phyloP scores from a whole-genome alignment of 257 asterid species.

The Plectranthus barbatus region DNA sequence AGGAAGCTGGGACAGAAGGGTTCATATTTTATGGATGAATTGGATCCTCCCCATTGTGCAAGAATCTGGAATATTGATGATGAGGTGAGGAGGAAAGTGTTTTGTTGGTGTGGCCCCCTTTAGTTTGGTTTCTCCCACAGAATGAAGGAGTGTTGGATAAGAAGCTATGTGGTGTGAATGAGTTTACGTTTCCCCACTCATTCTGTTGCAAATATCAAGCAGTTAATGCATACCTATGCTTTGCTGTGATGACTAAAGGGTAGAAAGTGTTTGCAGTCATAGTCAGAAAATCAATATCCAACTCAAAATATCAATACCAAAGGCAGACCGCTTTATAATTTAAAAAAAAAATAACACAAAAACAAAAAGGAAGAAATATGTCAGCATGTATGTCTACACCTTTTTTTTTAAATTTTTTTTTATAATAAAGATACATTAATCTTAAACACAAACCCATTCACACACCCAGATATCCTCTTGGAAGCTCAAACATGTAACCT shows the following conservation, averaged over 20 bases:
- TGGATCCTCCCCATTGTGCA: slow-evolving; percentile 25
- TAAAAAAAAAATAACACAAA: neutral
- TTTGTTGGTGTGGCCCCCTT: slow-evolving; percentile 3
- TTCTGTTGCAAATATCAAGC: neutral
- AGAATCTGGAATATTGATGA: slow-evolving; percentile 18
- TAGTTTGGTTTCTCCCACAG: neutral
- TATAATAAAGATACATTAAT: too few species aligned
- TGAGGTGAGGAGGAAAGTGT: slow-evolving; percentile 11
- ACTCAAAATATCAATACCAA: too few species aligned
- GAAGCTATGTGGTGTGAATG: slow-evolving; percentile 23
- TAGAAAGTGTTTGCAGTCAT: neutral
- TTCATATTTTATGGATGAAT: slow-evolving; percentile 19
- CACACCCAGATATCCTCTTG: too few species aligned
- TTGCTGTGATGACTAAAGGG: too few species aligned
- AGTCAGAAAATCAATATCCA: neutral
- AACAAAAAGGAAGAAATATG: neutral
- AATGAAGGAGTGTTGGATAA: slow-evolving; percentile 21
- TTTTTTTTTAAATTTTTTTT: too few species aligned
- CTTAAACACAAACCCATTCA: too few species aligned
- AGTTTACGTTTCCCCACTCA: neutral
- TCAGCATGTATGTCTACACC: too few species aligned
- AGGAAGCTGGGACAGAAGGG: slow-evolving; percentile 18
- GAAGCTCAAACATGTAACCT: too few species aligned
- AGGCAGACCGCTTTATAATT: too few species aligned
- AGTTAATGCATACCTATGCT: too few species aligned